Base-by-base conservation (phyloP, 805 yeast genomes). In the Monosporozyma solicola region DNA sequence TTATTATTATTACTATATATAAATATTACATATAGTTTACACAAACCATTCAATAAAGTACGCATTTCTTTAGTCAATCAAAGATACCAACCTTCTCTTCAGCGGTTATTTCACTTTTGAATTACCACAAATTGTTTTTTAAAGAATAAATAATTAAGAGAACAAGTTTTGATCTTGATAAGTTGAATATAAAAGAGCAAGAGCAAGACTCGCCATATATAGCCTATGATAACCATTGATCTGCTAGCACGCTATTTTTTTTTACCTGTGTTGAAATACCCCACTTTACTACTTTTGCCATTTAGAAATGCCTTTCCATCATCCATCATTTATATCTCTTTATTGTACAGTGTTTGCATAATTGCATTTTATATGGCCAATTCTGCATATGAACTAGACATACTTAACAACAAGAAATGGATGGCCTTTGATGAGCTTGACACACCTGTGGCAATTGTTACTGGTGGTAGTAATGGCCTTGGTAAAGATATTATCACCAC, bases 401-500 rank as follows among this genome's bases (percentile, higher is more conserved):
- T 24, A 11, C 15, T 24, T 11, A 5, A 9, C 16, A n/a, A 3
- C 11, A 24, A 24, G n/a, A 9, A 24, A 9, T 43, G 61, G 62
- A 22, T 45, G 32, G 35, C 43, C 5, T 37, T 53, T 5, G 49
- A 51, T 10, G 41, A 52, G 2, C 9, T 55, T 6, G 43, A 47
- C 0, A 39, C 54, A 7, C 51, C 55, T 8, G 52, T 51, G 2
- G 53, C 57, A 10, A 46, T 57, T 1, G 55, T 72, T 0, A 72
- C 76, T 5, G 76, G 76, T 33, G 76, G 75, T 1, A 66, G 74
- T 16, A 59, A 60, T 46, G 75, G 76, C 1, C 55, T 73, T 10
- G 76, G 76, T 0, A 52, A 58, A 5, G 61, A 62, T 8, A 45
- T 73, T 1, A 60, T 64, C 6, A 48, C 53, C 13, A 48, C 53